phyloP scores from a whole-genome alignment of 2,329 filamentous ascomycete genomes.

The Acrocalymma vagum region DNA sequence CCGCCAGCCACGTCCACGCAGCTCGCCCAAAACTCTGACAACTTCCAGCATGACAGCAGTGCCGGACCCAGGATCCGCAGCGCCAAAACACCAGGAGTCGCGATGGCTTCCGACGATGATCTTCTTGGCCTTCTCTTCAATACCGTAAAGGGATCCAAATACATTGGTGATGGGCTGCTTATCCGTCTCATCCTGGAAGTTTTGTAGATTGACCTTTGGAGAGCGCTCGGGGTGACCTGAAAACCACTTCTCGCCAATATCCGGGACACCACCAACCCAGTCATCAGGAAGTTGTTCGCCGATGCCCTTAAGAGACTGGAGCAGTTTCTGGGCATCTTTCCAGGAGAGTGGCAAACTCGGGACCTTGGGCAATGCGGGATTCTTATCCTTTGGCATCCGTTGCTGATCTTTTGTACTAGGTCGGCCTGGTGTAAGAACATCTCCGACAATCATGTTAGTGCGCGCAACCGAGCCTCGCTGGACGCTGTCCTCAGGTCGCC shows the following conservation, averaged over 20 bases:
- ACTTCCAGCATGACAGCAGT: slow-evolving; percentile 93
- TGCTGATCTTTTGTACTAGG: slow-evolving; percentile 73
- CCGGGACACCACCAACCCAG: slow-evolving; percentile 81
- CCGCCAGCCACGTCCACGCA: slow-evolving; percentile 81
- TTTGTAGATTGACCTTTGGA: slow-evolving; percentile 81
- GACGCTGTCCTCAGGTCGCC: slow-evolving; percentile 82
- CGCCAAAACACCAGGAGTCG: slow-evolving; percentile 90
- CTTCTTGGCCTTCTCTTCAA: slow-evolving; percentile 82
- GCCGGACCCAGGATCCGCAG: slow-evolving; percentile 82
- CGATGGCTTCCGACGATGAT: slow-evolving; percentile 93
- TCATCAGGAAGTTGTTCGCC: slow-evolving; percentile 73
- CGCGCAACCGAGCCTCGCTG: slow-evolving; percentile 83
- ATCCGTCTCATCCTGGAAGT: slow-evolving; percentile 84
- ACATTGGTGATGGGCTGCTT: slow-evolving; percentile 93
- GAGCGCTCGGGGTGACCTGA: slow-evolving; percentile 75
- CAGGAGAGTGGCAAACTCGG: slow-evolving; percentile 90
- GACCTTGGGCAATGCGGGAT: slow-evolving; percentile 78
- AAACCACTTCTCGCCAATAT: slow-evolving; percentile 78
- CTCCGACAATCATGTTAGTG: slow-evolving; percentile 84
- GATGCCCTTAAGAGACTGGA: slow-evolving; percentile 78
- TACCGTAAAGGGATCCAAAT: slow-evolving; percentile 81
- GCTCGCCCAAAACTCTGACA: slow-evolving; percentile 81
- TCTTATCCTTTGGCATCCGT: slow-evolving; percentile 74
- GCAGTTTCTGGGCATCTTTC: slow-evolving; percentile 83
- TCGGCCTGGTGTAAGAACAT: slow-evolving; percentile 91